Evolutionary conservation across 179 eudicot species (phyloP).

Genomic region (Carnegiea gigantea): DNA sequence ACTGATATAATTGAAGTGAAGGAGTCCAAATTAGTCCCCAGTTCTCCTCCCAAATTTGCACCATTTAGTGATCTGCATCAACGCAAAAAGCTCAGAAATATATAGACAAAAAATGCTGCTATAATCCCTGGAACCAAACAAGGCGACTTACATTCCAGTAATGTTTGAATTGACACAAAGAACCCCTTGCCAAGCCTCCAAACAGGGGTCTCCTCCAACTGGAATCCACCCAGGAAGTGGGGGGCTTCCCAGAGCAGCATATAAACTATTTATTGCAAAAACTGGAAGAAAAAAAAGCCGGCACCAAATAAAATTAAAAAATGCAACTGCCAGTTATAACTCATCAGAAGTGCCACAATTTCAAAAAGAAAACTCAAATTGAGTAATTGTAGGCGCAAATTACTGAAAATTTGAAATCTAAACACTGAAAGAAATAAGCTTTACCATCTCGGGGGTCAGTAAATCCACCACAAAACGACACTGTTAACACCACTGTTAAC

Average conservation of each 20-base stretch:
- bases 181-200: slow-evolving; percentile 92
- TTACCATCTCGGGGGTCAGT: slow-evolving; percentile 91
- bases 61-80: slow-evolving; percentile 52
- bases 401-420: not conserved
- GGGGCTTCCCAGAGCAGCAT: slow-evolving; percentile 86
- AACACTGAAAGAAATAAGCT: not conserved
- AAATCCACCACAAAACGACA: slow-evolving; percentile 41
- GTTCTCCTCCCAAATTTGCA: slow-evolving; percentile 80
- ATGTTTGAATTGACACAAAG: slow-evolving; percentile 63
- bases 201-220: slow-evolving; percentile 89
- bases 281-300: slow-evolving; percentile 39
- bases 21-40: slow-evolving; percentile 69
- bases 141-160: slow-evolving; percentile 56
- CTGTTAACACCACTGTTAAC: slow-evolving; percentile 35
- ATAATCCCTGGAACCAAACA: not conserved
- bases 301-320: not conserved
- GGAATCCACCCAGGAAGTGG: slow-evolving; percentile 86
- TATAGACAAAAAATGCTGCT: not conserved
- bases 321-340: not conserved
- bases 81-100: slow-evolving; percentile 15
- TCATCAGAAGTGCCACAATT: not conserved
- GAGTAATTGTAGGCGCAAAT: not conserved
- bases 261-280: slow-evolving; percentile 78
- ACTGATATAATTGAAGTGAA: slow-evolving; percentile 69
- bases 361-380: not conserved